Evolutionary conservation across 352 stramenopile genomes (phyloP), one percentile per base, ranked within the genome.

Genomic region (Phytophthora hybrid): DNA sequence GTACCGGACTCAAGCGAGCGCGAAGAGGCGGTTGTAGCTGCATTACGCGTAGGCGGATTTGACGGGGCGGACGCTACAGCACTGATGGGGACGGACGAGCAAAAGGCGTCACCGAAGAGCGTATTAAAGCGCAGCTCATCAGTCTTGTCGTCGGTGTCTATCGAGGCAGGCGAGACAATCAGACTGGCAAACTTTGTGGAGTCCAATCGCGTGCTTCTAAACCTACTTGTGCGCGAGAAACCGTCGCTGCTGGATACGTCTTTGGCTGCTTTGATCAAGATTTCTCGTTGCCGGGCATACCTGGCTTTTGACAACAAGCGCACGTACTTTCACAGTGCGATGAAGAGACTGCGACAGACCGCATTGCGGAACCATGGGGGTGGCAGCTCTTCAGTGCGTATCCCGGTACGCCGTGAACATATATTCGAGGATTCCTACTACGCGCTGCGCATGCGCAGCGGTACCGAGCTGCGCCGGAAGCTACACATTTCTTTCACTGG

Each of bases 401-500:
- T 97, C 7, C 93, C 90, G 14, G 95, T 99, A 62, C 93, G 95
- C 2, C 89, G 97, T 9, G 94, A 98, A 18, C 90, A 99, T 79
- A 98, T 99, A 21, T 99, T 99, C 81, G 98, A 99, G 82, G 98
- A 99, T 83, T 98, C 97, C 18, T 99, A 99, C 78, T 98, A 99
- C 80, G 96, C 98, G 32, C 89, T 99, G 59, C 90, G 95, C 5
- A 95, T 99, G 81, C 91, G 97, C 29, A 99, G 93, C 70, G 97
- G 98, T 6, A 93, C 98, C 32, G 98, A 99, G 72, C 90, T 99
- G 75, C 86, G 97, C 5, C 96, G 98, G 14, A 94, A 98, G 61
- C 80, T 99, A 39, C 96, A 99, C 73, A 98, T 99, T 61, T 98
- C 97, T 9, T 99, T 99, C 75, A 93, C 88, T 2, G 92, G 97